Conservation (phyloP, 1,284 basidiomycete genomes). For the Lentinus polychrous region DNA sequence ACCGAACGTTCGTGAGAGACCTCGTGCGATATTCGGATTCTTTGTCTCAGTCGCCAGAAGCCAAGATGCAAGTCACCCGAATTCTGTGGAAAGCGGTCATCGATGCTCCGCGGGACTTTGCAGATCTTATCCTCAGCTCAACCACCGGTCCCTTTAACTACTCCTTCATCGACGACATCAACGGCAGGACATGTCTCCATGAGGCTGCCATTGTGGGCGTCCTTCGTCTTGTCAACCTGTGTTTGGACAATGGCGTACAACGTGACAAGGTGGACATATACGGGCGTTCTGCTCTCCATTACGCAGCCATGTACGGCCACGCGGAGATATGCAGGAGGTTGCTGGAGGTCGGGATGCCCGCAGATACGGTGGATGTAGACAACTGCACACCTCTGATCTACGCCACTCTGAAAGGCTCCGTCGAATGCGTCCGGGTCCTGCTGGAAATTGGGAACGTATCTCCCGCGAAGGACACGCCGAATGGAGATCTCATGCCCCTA, state of each 20-base stretch:
- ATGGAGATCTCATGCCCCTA: slow-evolving; percentile 79
- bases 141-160: slow-evolving; percentile 78
- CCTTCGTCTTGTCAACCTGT: slow-evolving; percentile 75
- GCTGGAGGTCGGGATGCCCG: slow-evolving; percentile 60
- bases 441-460: slow-evolving; percentile 61
- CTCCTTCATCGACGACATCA: slow-evolving; percentile 93
- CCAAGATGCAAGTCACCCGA: slow-evolving; percentile 66
- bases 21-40: slow-evolving; percentile 70
- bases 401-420: slow-evolving; percentile 83
- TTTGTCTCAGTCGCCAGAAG: slow-evolving; percentile 50
- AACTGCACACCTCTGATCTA: slow-evolving; percentile 93
- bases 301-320: slow-evolving; percentile 93
- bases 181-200: slow-evolving; percentile 92
- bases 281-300: slow-evolving; percentile 90
- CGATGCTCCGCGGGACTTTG: slow-evolving; percentile 67
- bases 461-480: slow-evolving; percentile 47
- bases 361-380: slow-evolving; percentile 81
- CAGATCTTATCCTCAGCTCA: slow-evolving; percentile 68
- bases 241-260: slow-evolving; percentile 68
- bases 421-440: slow-evolving; percentile 75
- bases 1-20: slow-evolving; percentile 56
- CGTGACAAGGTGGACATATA: slow-evolving; percentile 78
- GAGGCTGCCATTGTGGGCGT: slow-evolving; percentile 86
- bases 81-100: slow-evolving; percentile 90
- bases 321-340: slow-evolving; percentile 72